Evolutionary conservation across 768 basidiomycete genomes (phyloP).

Genomic region (Pisolithus albus): DNA sequence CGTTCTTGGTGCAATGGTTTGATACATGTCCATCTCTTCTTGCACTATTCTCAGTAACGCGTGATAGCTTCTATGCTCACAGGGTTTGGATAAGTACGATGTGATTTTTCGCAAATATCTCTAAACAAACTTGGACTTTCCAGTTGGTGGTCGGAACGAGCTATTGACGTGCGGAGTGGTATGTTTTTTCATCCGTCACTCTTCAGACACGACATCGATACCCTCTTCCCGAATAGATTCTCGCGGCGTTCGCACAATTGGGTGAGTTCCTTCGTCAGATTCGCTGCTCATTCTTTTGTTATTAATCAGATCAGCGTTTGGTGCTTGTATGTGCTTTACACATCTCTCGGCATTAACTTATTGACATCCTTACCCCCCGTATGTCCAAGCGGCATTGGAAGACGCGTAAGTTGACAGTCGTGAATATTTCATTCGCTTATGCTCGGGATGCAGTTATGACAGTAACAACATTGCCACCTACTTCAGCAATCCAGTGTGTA

Average conservation of each 20-base stretch:
- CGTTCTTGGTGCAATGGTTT: conserved; percentile 19
- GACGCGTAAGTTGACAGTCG: not conserved
- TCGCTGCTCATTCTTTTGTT: not conserved
- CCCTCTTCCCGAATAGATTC: not conserved
- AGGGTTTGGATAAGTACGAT: conserved; percentile 22
- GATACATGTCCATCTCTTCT: not conserved
- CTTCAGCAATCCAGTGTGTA: not conserved
- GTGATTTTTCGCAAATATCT: not conserved
- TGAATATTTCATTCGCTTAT: not conserved
- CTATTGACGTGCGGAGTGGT: conserved; percentile 12
- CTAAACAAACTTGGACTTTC: not conserved
- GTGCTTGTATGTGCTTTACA: not conserved
- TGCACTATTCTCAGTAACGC: not conserved
- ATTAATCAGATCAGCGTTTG: not conserved
- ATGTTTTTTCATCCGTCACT: not conserved
- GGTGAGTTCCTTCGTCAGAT: not conserved
- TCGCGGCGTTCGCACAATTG: conserved; percentile 8
- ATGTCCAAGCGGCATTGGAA: not conserved
- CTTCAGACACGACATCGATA: not conserved
- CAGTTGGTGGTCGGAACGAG: conserved; percentile 16
- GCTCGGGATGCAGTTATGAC: not conserved
- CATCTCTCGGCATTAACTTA: not conserved
- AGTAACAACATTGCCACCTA: not conserved
- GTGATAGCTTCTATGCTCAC: conserved; percentile 18
- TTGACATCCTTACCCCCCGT: not conserved